These are phyloP conservation scores for Coemansia sp. DNA, from an alignment of 192 early-diverging fungal genomes.

Conservation along the genomic window DNA sequence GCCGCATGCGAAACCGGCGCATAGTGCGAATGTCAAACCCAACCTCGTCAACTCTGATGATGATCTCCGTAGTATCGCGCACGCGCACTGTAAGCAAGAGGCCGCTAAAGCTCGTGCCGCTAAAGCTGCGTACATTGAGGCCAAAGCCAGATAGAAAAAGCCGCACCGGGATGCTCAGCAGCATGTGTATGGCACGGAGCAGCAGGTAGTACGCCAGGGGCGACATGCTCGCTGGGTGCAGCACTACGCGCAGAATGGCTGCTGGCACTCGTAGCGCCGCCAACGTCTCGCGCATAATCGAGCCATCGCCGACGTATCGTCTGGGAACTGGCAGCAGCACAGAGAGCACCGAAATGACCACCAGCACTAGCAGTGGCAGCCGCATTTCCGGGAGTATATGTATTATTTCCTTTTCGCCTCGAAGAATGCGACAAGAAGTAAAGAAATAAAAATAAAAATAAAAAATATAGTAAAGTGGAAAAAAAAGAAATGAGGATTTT, in stretches of 20 bases:
- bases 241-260: neutral
- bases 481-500: neutral
- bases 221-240: constrained; percentile 36
- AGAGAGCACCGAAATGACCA: constrained; percentile 23
- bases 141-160: constrained; percentile 47
- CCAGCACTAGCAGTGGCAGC: constrained; percentile 30
- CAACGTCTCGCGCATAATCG: constrained; percentile 25
- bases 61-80: constrained; percentile 22
- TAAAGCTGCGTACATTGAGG: constrained; percentile 37
- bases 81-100: constrained; percentile 25
- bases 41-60: constrained; percentile 35
- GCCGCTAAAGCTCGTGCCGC: constrained; percentile 40
- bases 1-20: constrained; percentile 35
- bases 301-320: constrained; percentile 22
- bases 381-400: constrained; percentile 21
- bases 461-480: neutral
- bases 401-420: neutral
- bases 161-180: constrained; percentile 37
- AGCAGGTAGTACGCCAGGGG: constrained; percentile 27
- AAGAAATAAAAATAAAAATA: neutral
- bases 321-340: constrained; percentile 37
- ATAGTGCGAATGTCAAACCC: constrained; percentile 54
- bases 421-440: neutral
- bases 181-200: constrained; percentile 19
- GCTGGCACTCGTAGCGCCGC: constrained; percentile 21